Conservation (phyloP, 2,329 filamentous ascomycete species). For the Colletotrichum phormii region DNA sequence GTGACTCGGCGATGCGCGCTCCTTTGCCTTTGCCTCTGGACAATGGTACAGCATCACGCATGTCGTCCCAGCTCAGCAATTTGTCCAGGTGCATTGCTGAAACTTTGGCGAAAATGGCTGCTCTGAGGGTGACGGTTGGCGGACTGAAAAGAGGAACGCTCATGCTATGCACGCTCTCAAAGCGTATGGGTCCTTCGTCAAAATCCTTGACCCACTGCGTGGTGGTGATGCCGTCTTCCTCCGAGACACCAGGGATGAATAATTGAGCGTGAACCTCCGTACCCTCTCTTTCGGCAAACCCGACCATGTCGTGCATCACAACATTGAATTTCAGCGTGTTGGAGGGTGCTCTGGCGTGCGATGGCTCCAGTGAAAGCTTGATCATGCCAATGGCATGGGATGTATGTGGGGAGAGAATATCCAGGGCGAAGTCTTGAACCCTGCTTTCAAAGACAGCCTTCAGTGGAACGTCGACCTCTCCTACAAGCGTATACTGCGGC, state of each 20-base stretch:
- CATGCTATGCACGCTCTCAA: constrained; percentile 99
- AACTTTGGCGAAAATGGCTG: constrained; percentile 92
- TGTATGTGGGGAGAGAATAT: constrained; percentile 93
- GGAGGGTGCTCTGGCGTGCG: constrained; percentile 89
- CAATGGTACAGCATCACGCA: constrained; percentile 81
- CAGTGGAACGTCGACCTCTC: constrained; percentile 92
- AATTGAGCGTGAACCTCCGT: constrained; percentile 96
- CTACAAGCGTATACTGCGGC: constrained; percentile 91
- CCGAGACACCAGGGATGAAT: constrained; percentile 92
- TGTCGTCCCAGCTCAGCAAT: constrained; percentile 97
- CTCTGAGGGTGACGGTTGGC: constrained; percentile 79
- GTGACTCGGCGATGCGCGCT: constrained; percentile 82
- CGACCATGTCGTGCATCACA: constrained; percentile 95
- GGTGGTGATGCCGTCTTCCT: constrained; percentile 91
- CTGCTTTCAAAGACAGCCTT: constrained; percentile 93
- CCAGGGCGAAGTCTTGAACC: constrained; percentile 92
- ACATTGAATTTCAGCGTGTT: constrained; percentile 98
- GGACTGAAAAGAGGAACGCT: constrained; percentile 86
- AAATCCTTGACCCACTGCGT: constrained; percentile 96
- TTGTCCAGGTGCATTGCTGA: constrained; percentile 96
- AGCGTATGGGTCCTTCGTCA: constrained; percentile 90
- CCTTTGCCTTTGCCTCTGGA: constrained; percentile 67
- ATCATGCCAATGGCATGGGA: constrained; percentile 91
- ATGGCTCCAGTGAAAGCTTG: constrained; percentile 91
- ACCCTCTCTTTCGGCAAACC: constrained; percentile 95